Evolutionary conservation across 495 filamentous ascomycete species (phyloP), one percentile per base, ranked within the genome.

Genomic region (Penicillium desertorum): DNA sequence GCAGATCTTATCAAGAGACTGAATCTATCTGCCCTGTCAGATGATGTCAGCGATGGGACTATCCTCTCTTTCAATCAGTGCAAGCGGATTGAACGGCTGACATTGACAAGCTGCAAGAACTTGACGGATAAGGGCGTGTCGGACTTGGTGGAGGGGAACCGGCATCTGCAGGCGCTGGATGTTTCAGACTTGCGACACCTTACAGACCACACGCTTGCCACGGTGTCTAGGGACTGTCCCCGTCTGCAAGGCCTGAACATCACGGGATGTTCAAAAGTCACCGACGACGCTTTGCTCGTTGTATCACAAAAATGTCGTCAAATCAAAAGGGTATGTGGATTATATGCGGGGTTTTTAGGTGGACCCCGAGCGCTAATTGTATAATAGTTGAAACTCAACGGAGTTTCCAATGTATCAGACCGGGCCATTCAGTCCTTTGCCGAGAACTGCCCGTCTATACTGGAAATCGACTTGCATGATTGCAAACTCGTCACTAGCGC

Each of bases 391-490:
- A 99, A 99, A 82, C 80, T 99, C 50, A 98, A 98, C 69, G 87
- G 91, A 22, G 96, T 95, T 65, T 63, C 67, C 17, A 86, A 94
- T 66, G 72, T 96, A 17, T 90, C 86, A 16, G 88, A 98, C 67
- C 76, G 75, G 20, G 86, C 92, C 4, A 86, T 98, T 63, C 67
- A 90, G 45, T 88, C 91, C 8, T 93, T 98, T 65, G 95, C 95
- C 32, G 77, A 86, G 27, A 83, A 91, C 69, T 98, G 92, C 70
- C 89, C 86, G 7, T 89, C 96, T 49, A 90, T 99, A 32, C 81
- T 99, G 41, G 95, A 99, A 71, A 96, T 98, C 57, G 95, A 99
- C 68, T 84, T 98, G 29, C 88, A 96, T 62, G 86, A 88, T 64
- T 97, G 94, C 76, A 83, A 81, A 29, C 77, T 83, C 25, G 82